Base-by-base conservation (phyloP, 306 rosid genomes). In the Medicago ruthenica region DNA sequence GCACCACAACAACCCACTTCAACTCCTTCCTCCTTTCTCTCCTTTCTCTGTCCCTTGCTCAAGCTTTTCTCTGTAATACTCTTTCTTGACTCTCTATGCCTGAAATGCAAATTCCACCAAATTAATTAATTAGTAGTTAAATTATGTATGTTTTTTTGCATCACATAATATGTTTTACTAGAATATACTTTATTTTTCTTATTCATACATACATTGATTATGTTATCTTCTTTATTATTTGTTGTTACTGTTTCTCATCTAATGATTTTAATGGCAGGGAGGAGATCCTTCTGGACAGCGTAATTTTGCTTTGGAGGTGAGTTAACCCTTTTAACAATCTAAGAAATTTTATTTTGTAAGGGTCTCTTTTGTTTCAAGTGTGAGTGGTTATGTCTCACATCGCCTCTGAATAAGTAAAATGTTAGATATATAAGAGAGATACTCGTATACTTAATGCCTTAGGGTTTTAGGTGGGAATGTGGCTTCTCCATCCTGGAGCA, bases 251-350 rank as follows among this genome's bases (percentile, higher is more conserved):
- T 57, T 21, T 57, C 34, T 20, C 34, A 57, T 57, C 0, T 58
- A 27, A 3, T 27, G 31, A 27, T 27, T 27, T 27, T 27, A 27
- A 27, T 27, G 31, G 31, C 77, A 91, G 98, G 89, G 68, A 53
- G 90, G 89, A 64, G 98, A 93, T 86, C 98, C 98, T 79, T 93
- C 98, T 75, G 71, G 54, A 75, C 91, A 87, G 42, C 92, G 97
- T 40, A 93, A 89, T 81, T 82, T 78, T 71, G 69, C 90, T 69
- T 76, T 91, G 31, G 97, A 93, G 98, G 97, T 84, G 73, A 67
- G 21, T 10, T 60, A 10, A 22, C 55, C 51, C 57, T 14, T 34
- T 79, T 45, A 10, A 53, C 70, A 79, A 36, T 40, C 65, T 1
- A 24, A 14, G 31, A 3, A 27, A 3, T 27, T 27, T 27, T 27